Conservation (phyloP, 805 yeast genomes). For the Saccharomycopsis fermentans region DNA sequence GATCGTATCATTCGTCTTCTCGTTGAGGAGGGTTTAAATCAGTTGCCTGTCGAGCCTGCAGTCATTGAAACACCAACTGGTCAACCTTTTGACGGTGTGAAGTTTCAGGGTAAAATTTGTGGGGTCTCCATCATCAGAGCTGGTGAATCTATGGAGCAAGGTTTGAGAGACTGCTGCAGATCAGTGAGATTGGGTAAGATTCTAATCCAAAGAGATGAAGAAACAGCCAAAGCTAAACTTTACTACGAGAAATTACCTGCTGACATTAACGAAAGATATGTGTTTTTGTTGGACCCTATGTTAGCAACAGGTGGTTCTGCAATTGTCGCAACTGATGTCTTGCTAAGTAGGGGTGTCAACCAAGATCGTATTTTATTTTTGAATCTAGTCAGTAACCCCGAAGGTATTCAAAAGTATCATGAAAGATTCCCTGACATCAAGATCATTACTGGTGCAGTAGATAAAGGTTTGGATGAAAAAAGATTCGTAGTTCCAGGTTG, state of each 20-base stretch:
- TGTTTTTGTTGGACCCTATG: conserved; percentile 91
- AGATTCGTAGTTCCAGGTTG: conserved; percentile 88
- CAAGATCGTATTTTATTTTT: conserved; percentile 81
- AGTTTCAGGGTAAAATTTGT: conserved; percentile 85
- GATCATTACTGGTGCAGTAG: conserved; percentile 91
- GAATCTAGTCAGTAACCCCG: conserved; percentile 89
- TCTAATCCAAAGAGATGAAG: conserved; percentile 95
- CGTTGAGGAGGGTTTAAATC: conserved; percentile 93
- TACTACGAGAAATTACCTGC: conserved; percentile 92
- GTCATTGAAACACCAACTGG: conserved; percentile 71
- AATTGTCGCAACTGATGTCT: conserved; percentile 90
- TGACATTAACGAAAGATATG: conserved; percentile 81
- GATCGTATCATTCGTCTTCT: conserved; percentile 88
- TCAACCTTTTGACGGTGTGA: conserved; percentile 60
- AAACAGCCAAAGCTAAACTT: conserved; percentile 85
- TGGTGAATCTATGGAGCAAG: conserved; percentile 99
- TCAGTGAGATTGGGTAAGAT: conserved; percentile 95
- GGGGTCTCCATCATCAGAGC: conserved; percentile 98
- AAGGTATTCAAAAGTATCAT: conserved; percentile 76
- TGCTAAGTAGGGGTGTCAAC: conserved; percentile 76
- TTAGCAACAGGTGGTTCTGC: conserved; percentile 99
- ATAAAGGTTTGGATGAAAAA: conserved; percentile 73
- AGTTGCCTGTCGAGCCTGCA: conserved; percentile 72
- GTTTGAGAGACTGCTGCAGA: conserved; percentile 92
- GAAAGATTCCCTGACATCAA: conserved; percentile 72